These are phyloP conservation scores for Tetracladium marchalianum DNA, from an alignment of 495 filamentous ascomycete genomes.

Conservation along the genomic window DNA sequence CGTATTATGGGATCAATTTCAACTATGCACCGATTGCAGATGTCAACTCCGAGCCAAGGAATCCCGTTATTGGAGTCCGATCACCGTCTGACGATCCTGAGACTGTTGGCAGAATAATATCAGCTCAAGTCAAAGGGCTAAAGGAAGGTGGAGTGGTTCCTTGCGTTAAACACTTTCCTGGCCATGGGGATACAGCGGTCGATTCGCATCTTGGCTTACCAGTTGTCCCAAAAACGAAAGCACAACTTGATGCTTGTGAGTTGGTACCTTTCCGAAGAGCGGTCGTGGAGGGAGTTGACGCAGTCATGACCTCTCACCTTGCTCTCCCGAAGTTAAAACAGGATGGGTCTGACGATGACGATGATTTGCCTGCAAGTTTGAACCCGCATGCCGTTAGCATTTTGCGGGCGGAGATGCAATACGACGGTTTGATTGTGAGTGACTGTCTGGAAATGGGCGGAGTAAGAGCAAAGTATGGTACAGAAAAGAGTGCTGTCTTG, in stretches of 20 bases:
- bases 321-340: slow-evolving; percentile 52
- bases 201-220: slow-evolving; percentile 78
- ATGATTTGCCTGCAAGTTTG: slow-evolving; percentile 37
- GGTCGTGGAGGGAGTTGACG: slow-evolving; percentile 71
- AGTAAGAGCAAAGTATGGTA: slow-evolving; percentile 35
- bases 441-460: slow-evolving; percentile 88
- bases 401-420: slow-evolving; percentile 71
- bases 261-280: slow-evolving; percentile 80
- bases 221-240: slow-evolving; percentile 77
- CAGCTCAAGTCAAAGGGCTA: slow-evolving; percentile 77
- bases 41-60: slow-evolving; percentile 77
- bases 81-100: slow-evolving; percentile 79
- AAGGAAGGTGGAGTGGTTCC: slow-evolving; percentile 72
- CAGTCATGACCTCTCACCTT: slow-evolving; percentile 85
- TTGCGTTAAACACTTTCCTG: slow-evolving; percentile 87
- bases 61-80: slow-evolving; percentile 76
- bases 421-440: slow-evolving; percentile 77
- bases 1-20: slow-evolving; percentile 77
- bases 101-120: slow-evolving; percentile 74
- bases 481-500: slow-evolving; percentile 35
- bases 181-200: slow-evolving; percentile 82
- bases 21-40: slow-evolving; percentile 85
- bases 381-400: slow-evolving; percentile 77
- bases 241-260: slow-evolving; percentile 70
- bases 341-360: slow-evolving; percentile 31